A percentile compares a stretch with the other conserved stretches of the same genome.
phyloP scores from a whole-genome alignment of 352 stramenopile species.

The Globisporangium perplexum region DNA sequence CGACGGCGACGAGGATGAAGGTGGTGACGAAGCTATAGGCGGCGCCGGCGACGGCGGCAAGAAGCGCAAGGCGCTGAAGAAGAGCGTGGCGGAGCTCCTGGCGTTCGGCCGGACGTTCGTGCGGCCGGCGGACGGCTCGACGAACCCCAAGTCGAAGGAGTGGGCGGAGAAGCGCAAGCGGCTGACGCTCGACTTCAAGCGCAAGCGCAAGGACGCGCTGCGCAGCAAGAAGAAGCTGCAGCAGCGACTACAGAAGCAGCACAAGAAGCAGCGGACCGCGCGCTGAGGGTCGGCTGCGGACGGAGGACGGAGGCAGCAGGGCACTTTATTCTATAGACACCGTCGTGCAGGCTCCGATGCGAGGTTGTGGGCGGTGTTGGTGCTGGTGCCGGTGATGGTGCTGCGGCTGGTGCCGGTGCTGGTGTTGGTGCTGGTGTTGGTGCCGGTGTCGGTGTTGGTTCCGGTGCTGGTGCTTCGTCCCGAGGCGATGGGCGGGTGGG shows the following conservation, averaged over 20 bases:
- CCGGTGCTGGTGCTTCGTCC: no score
- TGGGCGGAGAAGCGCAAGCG: slow-evolving; percentile 68
- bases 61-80: slow-evolving; percentile 23
- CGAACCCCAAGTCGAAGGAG: slow-evolving; percentile 17
- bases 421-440: no score
- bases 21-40: slow-evolving; percentile 31
- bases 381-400: no score
- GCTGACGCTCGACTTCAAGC: slow-evolving; percentile 75
- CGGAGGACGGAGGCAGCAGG: no score
- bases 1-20: slow-evolving; percentile 18
- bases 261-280: slow-evolving; percentile 31
- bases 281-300: not conserved
- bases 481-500: no score
- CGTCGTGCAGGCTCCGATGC: no score
- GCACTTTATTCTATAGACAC: not conserved
- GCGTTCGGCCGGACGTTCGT: slow-evolving; percentile 52
- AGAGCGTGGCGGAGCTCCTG: slow-evolving; percentile 57
- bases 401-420: no score
- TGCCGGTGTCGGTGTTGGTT: no score
- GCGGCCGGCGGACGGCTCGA: slow-evolving; percentile 10
- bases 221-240: slow-evolving; percentile 74
- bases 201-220: slow-evolving; percentile 69
- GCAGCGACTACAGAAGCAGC: slow-evolving; percentile 25
- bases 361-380: no score
- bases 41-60: slow-evolving; percentile 19